Evolutionary conservation across 2,329 filamentous ascomycete genomes (phyloP).

Genomic region (Gnomoniopsis sp.): DNA sequence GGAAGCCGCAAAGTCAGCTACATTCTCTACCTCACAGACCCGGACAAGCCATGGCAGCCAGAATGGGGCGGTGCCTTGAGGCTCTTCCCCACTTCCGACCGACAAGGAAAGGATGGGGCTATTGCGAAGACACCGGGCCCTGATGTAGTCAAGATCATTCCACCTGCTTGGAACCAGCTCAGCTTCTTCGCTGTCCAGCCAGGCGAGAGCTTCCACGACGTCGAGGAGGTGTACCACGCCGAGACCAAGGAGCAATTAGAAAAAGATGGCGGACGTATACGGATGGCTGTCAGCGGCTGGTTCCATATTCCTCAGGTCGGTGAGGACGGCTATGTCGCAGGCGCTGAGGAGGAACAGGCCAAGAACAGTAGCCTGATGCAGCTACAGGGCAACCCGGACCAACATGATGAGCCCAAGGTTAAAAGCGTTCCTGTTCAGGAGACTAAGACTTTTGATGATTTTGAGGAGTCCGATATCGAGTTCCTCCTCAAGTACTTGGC

Average conservation of each 20-base stretch:
- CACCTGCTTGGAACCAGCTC: constrained; percentile 94
- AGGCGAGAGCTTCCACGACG: constrained; percentile 98
- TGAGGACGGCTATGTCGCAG: constrained; percentile 86
- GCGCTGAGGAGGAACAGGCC: constrained; percentile 82
- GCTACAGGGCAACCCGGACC: constrained; percentile 84
- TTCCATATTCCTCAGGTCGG: constrained; percentile 96
- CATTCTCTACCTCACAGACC: constrained; percentile 92
- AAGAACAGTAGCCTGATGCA: constrained; percentile 90
- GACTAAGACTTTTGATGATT: constrained; percentile 41
- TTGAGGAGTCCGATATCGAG: constrained; percentile 78
- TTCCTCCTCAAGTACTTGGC: constrained; percentile 89
- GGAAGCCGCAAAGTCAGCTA: constrained; percentile 95
- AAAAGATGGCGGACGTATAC: constrained; percentile 71
- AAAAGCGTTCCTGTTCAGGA: constrained; percentile 47
- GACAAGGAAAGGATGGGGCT: constrained; percentile 65
- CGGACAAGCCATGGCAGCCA: constrained; percentile 83
- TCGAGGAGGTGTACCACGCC: constrained; percentile 91
- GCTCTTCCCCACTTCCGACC: constrained; percentile 70
- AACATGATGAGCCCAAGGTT: constrained; percentile 77
- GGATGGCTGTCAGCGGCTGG: constrained; percentile 99
- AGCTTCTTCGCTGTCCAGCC: constrained; percentile 98
- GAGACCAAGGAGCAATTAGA: constrained; percentile 55
- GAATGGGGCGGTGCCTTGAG: constrained; percentile 92
- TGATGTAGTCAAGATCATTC: constrained; percentile 77
- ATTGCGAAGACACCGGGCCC: constrained; percentile 77